A percentile compares a stretch with the other conserved stretches of the same genome.
Conservation (phyloP, 495 filamentous ascomycete genomes). For the Hypoxylon subgilvum region DNA sequence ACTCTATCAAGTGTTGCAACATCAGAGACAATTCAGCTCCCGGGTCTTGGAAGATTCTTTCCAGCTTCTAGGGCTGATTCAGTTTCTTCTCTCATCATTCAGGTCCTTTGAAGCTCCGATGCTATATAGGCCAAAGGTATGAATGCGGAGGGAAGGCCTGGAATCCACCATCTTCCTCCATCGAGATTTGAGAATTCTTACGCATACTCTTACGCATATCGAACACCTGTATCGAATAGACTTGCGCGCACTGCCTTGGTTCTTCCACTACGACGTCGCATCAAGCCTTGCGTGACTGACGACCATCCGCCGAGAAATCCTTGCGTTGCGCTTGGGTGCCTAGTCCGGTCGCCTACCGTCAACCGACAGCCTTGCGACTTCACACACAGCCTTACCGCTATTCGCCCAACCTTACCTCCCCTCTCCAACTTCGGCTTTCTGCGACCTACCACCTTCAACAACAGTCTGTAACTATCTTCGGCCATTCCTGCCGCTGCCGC, state of each 20-base stretch:
- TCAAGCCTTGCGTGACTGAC: conserved; percentile 25
- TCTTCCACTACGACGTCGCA: conserved; percentile 9
- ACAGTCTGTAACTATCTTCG: neutral
- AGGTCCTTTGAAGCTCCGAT: conserved; percentile 23
- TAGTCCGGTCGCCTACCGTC: conserved; percentile 23
- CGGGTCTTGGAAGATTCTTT: conserved; percentile 42
- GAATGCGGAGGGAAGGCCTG: conserved; percentile 39
- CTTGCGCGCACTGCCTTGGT: conserved; percentile 17
- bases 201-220: conserved; percentile 15
- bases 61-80: conserved; percentile 39
- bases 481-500: neutral
- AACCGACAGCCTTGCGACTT: conserved; percentile 26
- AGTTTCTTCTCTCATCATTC: conserved; percentile 28
- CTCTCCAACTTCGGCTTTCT: conserved; percentile 6
- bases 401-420: conserved; percentile 7
- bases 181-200: conserved; percentile 18
- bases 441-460: conserved; percentile 10
- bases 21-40: conserved; percentile 34
- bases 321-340: conserved; percentile 29
- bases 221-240: too few species aligned
- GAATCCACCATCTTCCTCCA: conserved; percentile 37
- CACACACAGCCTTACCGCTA: conserved; percentile 18
- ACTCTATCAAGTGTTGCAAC: conserved; percentile 26
- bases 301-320: neutral
- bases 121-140: conserved; percentile 40